These are phyloP conservation scores for Globisporangium polare DNA, from an alignment of 352 stramenopile genomes.

Conservation along the genomic window DNA sequence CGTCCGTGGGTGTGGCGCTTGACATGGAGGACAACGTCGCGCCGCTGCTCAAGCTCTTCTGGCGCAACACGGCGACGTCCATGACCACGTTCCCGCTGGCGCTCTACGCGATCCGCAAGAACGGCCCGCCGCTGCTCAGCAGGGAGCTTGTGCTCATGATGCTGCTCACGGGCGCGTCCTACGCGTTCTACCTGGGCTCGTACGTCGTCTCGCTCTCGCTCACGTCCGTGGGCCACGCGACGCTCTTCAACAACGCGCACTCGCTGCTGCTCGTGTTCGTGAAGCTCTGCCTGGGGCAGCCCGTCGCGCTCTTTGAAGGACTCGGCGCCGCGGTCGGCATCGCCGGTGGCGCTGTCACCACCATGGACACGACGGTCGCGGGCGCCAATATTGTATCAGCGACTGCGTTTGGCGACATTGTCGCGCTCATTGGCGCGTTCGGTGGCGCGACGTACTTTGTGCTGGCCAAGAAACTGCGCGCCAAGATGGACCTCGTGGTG, in stretches of 20 bases:
- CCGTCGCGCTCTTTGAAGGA: conserved; percentile 57
- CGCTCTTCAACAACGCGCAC: conserved; percentile 82
- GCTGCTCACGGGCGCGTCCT: conserved; percentile 48
- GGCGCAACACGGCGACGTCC: conserved; percentile 70
- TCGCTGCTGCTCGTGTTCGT: conserved; percentile 75
- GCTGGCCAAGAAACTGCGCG: conserved; percentile 67
- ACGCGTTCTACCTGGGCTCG: conserved; percentile 71
- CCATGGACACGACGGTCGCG: conserved; percentile 45
- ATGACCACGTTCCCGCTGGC: conserved; percentile 51
- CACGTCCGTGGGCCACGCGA: conserved; percentile 79
- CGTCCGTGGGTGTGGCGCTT: conserved; percentile 71
- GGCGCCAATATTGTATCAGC: conserved; percentile 42
- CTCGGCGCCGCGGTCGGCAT: conserved; percentile 67
- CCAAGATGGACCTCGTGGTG: conserved; percentile 67
- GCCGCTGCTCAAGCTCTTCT: conserved; percentile 84
- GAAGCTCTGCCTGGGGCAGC: conserved; percentile 56
- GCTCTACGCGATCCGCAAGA: conserved; percentile 33
- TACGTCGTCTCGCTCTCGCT: conserved; percentile 61
- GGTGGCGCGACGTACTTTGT: conserved; percentile 78
- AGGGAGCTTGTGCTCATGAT: conserved; percentile 37
- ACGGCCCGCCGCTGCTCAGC: conserved; percentile 24
- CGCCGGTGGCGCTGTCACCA: conserved; percentile 62
- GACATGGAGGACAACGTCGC: conserved; percentile 55
- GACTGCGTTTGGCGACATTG: conserved; percentile 52
- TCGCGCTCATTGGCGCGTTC: conserved; percentile 62